Evolutionary conservation across 1,284 basidiomycete species (phyloP), one percentile per base, ranked within the genome.

Genomic region (Tylopilus sp.): DNA sequence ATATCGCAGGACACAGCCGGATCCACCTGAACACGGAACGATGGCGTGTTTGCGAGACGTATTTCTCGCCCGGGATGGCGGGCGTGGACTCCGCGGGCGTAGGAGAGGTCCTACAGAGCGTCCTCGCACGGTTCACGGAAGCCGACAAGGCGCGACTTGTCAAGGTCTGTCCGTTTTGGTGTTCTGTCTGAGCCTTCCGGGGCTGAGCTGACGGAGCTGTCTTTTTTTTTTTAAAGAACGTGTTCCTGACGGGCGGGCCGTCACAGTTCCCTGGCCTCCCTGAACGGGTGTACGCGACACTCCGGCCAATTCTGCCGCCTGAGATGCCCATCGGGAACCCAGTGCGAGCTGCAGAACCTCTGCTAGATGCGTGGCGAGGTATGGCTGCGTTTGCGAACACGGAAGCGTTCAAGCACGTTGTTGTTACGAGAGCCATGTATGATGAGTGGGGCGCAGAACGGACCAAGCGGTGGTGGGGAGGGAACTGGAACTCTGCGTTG

Each of bases 71-170:
- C 0, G 75, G 76, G 12, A 94, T 97, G 79, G 95, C 94, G 3
- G 97, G 97, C 0, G 78, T 97, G 19, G 97, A 99, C 67, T 92
- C 89, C 18, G 96, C 97, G 0, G 97, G 97, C 0, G 66, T 99
- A 3, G 90, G 87, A 12, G 97, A 99, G 68, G 82, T 97, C 2
- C 72, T 94, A 19, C 89, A 92, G 57, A 90, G 84, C 66, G 79
- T 98, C 30, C 75, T 99, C 41, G 81, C 84, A n/a, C 78, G 86
- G 10, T 97, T 96, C 68, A 71, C 80, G 4, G 78, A 84, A 33
- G 68, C 72, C 3, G 84, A 92, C 41, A 83, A 86, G 55, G 69
- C 69, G 12, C 69, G 79, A 31, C 73, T 94, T 49, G 84, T 77
- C 45, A 73, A 78, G 61, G 81, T 79, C 31, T 29, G 63, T 23